Conservation (phyloP, 257 asterid species). For the Nemophila menziesii region DNA sequence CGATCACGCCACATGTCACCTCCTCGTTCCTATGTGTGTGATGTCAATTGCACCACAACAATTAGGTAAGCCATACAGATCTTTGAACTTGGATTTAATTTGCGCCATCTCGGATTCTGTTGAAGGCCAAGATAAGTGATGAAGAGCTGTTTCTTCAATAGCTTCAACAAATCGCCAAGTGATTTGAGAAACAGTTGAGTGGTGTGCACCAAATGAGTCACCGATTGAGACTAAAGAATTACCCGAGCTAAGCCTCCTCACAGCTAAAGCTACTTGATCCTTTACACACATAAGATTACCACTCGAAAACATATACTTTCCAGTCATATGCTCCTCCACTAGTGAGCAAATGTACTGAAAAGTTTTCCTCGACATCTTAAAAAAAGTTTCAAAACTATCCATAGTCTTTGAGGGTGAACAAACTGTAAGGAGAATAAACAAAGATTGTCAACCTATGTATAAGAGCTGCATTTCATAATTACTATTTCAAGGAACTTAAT, state of each 20-base stretch:
- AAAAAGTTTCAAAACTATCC: conserved; percentile 37
- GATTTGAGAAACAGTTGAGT: conserved; percentile 80
- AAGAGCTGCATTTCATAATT: too few relatives aligned
- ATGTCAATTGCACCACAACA: conserved; percentile 80
- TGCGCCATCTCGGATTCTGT: conserved; percentile 26
- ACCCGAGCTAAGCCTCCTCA: conserved; percentile 63
- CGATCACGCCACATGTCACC: conserved; percentile 56
- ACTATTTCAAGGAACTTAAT: too few relatives aligned
- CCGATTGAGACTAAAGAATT: conserved; percentile 66
- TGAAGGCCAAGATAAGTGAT: conserved; percentile 71
- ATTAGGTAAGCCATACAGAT: conserved; percentile 59
- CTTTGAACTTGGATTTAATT: conserved; percentile 47
- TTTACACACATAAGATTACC: conserved; percentile 56
- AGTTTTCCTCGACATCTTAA: conserved; percentile 54
- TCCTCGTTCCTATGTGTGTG: conserved; percentile 44
- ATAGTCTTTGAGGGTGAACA: conserved; percentile 27
- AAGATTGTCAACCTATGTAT: neutral
- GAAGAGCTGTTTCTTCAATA: conserved; percentile 46
- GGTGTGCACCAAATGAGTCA: conserved; percentile 56
- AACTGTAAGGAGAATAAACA: conserved; percentile 1
- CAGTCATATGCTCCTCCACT: conserved; percentile 56
- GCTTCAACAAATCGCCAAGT: conserved; percentile 93
- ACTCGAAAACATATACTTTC: conserved; percentile 38
- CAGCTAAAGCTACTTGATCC: conserved; percentile 79
- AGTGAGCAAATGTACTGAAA: conserved; percentile 63